Conservation (phyloP, 306 rosid genomes). For the Prunus armeniaca region DNA sequence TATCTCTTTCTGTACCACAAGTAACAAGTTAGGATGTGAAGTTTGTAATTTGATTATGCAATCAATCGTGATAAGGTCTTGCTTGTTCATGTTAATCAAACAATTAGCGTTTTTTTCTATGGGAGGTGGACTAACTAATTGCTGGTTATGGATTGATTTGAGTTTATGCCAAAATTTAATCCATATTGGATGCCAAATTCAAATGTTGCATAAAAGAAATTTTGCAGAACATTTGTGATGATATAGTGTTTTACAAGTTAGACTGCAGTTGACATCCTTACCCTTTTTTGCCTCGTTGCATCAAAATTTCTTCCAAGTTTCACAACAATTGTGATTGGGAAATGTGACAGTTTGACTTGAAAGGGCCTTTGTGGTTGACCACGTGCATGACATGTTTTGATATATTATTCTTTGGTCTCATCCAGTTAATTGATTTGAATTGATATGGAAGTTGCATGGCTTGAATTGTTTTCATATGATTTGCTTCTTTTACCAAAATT, state of each 20-base stretch:
- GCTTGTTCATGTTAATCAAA: too few species aligned
- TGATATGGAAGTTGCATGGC: background rate
- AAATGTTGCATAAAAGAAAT: background rate
- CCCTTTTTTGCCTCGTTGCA: background rate
- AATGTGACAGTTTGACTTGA: background rate
- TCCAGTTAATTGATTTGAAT: background rate
- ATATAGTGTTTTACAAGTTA: background rate
- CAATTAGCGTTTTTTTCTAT: too few species aligned
- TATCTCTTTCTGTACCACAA: background rate
- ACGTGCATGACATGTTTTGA: background rate
- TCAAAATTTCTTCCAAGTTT: background rate
- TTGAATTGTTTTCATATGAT: background rate
- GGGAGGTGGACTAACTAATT: too few species aligned
- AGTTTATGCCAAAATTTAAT: too few species aligned
- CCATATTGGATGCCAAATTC: background rate
- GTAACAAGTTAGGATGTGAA: background rate
- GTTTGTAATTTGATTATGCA: background rate
- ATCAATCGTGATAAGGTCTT: background rate
- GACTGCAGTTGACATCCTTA: background rate
- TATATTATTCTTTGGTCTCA: background rate
- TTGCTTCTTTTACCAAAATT: constrained; percentile 2
- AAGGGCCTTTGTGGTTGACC: background rate
- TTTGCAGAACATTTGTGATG: background rate
- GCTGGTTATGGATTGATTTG: too few species aligned
- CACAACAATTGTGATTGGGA: background rate